Conservation (phyloP, 1,284 basidiomycete genomes). For the Ganoderma lingzhi region DNA sequence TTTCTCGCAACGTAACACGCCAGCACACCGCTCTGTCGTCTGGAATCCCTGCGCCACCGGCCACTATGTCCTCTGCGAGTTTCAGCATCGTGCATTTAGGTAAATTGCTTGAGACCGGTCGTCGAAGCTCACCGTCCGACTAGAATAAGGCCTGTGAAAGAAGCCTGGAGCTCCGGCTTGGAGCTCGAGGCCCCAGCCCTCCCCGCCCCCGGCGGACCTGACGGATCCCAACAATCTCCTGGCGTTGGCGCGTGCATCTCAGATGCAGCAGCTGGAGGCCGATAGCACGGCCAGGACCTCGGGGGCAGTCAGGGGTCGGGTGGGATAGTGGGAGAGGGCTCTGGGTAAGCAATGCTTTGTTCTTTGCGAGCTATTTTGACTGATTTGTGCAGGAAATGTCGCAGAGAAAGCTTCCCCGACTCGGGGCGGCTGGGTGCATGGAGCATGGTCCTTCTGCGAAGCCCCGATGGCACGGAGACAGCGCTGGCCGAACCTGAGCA, state of each 20-base stretch:
- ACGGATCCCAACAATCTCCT: slow-evolving; percentile 34
- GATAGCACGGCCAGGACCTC: slow-evolving; percentile 24
- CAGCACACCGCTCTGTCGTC: background rate
- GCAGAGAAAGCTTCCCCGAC: slow-evolving; percentile 17
- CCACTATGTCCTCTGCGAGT: slow-evolving; percentile 2
- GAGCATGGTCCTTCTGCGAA: slow-evolving; percentile 2
- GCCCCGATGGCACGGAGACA: slow-evolving; percentile 12
- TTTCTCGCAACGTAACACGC: background rate
- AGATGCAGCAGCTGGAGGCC: slow-evolving; percentile 16
- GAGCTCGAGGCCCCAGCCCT: slow-evolving; percentile 5
- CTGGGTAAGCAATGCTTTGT: slow-evolving; percentile 25
- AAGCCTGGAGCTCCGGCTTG: slow-evolving; percentile 21
- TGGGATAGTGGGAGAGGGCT: slow-evolving; percentile 2
- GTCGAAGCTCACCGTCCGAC: slow-evolving; percentile 18
- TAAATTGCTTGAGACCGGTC: slow-evolving; percentile 19
- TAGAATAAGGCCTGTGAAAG: slow-evolving; percentile 20
- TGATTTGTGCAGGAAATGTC: slow-evolving; percentile 25
- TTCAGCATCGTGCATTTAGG: slow-evolving; percentile 12
- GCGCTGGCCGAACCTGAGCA: slow-evolving; percentile 14
- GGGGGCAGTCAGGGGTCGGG: slow-evolving; percentile 22
- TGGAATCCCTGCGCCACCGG: slow-evolving; percentile 2
- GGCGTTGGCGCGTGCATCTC: slow-evolving; percentile 20
- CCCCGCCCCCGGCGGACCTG: slow-evolving; percentile 18
- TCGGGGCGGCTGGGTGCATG: slow-evolving; percentile 7
- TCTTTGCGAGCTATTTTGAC: slow-evolving; percentile 28